Evolutionary conservation across 2,329 filamentous ascomycete species (phyloP).

Genomic region (Blastomyces emzantsi): DNA sequence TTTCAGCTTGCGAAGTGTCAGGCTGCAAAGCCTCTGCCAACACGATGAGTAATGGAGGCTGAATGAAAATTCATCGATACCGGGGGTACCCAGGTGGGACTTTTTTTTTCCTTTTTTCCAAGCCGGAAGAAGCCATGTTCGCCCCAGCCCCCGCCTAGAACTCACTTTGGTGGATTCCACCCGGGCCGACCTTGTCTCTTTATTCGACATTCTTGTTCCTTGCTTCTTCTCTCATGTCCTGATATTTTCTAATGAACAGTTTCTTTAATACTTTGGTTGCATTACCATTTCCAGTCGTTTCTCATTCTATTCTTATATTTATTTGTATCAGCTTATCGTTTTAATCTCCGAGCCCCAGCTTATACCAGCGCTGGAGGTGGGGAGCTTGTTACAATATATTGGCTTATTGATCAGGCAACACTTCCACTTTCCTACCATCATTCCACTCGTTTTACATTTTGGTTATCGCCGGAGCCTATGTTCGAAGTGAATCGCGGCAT

Average conservation of each 20-base stretch:
- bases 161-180: background rate
- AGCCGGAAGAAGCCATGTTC: background rate
- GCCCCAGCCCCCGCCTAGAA: background rate
- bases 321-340: background rate
- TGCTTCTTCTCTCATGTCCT: background rate
- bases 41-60: background rate
- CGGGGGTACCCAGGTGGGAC: background rate
- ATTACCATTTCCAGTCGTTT: background rate
- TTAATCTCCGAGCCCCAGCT: background rate
- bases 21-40: background rate
- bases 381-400: background rate
- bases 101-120: background rate
- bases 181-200: constrained; percentile 1
- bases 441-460: background rate
- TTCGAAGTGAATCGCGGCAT: background rate
- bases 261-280: background rate
- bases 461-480: background rate
- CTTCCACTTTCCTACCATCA: background rate
- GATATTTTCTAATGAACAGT: background rate
- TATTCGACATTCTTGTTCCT: background rate
- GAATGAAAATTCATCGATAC: background rate
- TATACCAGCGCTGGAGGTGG: background rate
- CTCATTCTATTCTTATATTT: background rate
- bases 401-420: background rate
- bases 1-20: background rate